Conservation (phyloP, 129 eudicot genomes). For the Artemisia annua region DNA sequence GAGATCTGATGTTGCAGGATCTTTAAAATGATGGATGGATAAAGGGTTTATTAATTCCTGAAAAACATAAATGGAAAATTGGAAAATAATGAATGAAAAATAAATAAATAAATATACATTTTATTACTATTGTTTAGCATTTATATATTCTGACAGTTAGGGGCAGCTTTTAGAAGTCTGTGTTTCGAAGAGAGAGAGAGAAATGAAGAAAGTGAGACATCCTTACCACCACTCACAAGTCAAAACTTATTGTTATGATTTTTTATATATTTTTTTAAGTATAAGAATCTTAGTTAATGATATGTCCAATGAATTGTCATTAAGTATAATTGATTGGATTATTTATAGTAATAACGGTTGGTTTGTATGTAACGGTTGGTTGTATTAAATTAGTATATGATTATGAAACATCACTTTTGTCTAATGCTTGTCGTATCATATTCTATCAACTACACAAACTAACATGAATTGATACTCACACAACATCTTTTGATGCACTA, state of each 20-base stretch:
- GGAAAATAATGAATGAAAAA: slow-evolving; percentile 31
- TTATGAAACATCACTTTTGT: too few relatives aligned
- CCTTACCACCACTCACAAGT: slow-evolving; percentile 49
- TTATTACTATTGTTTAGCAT: slow-evolving; percentile 46
- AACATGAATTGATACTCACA: too few relatives aligned
- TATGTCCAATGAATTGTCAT: too few relatives aligned
- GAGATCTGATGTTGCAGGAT: slow-evolving; percentile 50
- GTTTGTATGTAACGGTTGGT: too few relatives aligned
- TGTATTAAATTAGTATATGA: too few relatives aligned
- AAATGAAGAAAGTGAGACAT: slow-evolving; percentile 29
- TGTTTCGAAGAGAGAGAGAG: slow-evolving; percentile 22
- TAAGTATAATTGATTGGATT: too few relatives aligned
- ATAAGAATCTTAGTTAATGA: too few relatives aligned
- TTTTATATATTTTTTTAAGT: neutral
- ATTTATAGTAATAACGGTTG: too few relatives aligned
- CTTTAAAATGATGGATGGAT: slow-evolving; percentile 37
- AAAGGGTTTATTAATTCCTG: slow-evolving; percentile 26
- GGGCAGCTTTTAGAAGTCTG: slow-evolving; percentile 38
- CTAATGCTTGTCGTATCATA: too few relatives aligned
- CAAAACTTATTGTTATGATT: slow-evolving; percentile 19
- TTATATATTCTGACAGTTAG: slow-evolving; percentile 48
- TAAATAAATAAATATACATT: slow-evolving; percentile 26
- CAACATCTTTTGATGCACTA: too few relatives aligned
- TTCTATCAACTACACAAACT: too few relatives aligned
- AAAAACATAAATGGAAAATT: slow-evolving; percentile 26